phyloP scores from a whole-genome alignment of 2,329 filamentous ascomycete genomes.

The Hymenoscyphus linearis region DNA sequence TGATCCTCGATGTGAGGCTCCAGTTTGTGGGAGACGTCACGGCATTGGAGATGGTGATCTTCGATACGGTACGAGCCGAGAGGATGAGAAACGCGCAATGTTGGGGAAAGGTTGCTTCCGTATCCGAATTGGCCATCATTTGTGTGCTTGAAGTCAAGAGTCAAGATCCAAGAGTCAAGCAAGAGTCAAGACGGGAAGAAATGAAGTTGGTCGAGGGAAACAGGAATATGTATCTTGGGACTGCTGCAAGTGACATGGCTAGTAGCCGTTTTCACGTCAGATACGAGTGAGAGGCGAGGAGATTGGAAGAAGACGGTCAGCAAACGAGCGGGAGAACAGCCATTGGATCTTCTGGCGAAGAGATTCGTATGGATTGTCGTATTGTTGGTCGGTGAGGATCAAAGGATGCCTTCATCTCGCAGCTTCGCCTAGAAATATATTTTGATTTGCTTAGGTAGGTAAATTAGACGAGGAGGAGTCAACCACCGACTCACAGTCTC shows the following conservation, averaged over 20 bases:
- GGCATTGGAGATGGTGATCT: neutral
- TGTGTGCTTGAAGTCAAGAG: neutral
- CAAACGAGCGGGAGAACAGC: neutral
- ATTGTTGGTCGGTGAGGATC: neutral
- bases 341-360: neutral
- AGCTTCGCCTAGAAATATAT: neutral
- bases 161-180: too few relatives aligned
- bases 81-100: constrained; percentile 5
- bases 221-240: neutral
- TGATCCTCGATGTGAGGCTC: neutral
- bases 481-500: too few relatives aligned
- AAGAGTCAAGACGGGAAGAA: neutral
- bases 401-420: neutral
- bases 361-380: too few relatives aligned
- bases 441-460: too few relatives aligned
- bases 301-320: neutral
- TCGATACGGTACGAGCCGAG: neutral
- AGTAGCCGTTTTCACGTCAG: neutral
- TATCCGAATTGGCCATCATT: neutral
- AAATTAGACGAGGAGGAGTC: too few relatives aligned
- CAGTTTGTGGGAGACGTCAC: neutral
- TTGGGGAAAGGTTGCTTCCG: neutral
- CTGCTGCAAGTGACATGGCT: neutral
- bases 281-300: neutral
- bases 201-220: neutral